phyloP scores from a whole-genome alignment of 2,329 filamentous ascomycete genomes.

The Penicillium concentricum region DNA sequence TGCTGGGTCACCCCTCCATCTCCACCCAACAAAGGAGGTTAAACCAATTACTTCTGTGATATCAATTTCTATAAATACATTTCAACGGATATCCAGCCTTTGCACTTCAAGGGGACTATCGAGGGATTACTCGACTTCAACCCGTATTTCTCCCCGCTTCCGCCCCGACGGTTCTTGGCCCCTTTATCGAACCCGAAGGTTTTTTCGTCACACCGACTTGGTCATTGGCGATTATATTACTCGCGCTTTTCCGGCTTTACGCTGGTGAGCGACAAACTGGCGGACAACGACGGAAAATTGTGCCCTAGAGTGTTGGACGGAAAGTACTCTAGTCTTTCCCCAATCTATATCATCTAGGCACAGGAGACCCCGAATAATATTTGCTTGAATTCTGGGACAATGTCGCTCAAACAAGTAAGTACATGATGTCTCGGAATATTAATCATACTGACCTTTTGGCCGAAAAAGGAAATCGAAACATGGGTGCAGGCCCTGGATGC shows the following conservation, averaged over 20 bases:
- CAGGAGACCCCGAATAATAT: not conserved
- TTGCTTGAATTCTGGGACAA: constrained; percentile 24
- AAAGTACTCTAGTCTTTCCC: not conserved
- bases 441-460: constrained; percentile 3
- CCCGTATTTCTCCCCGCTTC: constrained; percentile 1
- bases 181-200: not conserved
- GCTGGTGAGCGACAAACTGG: not conserved
- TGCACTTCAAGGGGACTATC: not conserved
- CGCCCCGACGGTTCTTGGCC: not conserved
- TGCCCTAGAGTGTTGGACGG: constrained; percentile 6
- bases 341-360: constrained; percentile 1
- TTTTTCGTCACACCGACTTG: constrained; percentile 13
- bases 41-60: not conserved
- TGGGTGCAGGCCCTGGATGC: constrained; percentile 89
- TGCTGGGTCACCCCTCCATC: constrained; percentile 9
- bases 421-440: not conserved
- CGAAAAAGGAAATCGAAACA: constrained; percentile 86
- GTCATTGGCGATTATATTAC: constrained; percentile 15
- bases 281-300: not conserved
- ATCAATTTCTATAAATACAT: constrained; percentile 1
- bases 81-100: not conserved
- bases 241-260: constrained; percentile 3
- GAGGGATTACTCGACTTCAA: not conserved
- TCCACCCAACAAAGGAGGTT: constrained; percentile 9
- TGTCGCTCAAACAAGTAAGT: constrained; percentile 62